phyloP scores from a whole-genome alignment of 106 monocot genomes.

The Cymbidium sinense region DNA sequence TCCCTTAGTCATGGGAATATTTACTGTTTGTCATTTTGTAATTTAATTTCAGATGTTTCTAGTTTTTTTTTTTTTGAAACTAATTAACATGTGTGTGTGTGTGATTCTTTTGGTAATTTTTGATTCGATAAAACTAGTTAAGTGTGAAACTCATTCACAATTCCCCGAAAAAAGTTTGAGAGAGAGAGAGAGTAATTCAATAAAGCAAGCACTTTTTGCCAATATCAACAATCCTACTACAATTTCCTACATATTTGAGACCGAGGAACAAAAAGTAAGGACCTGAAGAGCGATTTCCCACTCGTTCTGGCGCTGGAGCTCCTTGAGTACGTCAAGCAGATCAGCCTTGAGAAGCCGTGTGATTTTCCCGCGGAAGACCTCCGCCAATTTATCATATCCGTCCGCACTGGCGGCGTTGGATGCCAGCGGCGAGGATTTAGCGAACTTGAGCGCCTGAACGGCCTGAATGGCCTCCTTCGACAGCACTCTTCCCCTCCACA shows the following conservation, averaged over 20 bases:
- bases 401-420: background rate
- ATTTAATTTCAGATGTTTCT: too few species aligned
- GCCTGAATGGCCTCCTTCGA: constrained; percentile 75
- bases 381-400: constrained; percentile 1
- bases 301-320: constrained; percentile 64
- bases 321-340: constrained; percentile 40
- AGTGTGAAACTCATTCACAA: too few species aligned
- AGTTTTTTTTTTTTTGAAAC: too few species aligned
- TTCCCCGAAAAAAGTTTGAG: too few species aligned
- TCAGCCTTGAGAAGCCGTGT: constrained; percentile 47
- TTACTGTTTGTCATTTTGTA: too few species aligned
- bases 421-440: constrained; percentile 15
- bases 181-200: too few species aligned
- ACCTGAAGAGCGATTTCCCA: constrained; percentile 70
- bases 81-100: too few species aligned
- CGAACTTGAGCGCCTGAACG: constrained; percentile 70
- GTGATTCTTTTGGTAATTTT: too few species aligned
- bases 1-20: too few species aligned
- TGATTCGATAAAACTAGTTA: too few species aligned
- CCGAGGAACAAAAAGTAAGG: background rate
- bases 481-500: constrained; percentile 45
- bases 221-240: background rate
- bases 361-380: constrained; percentile 28
- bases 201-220: too few species aligned
- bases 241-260: background rate